phyloP scores from a whole-genome alignment of 2,329 filamentous ascomycete species.

The Pyrenochaeta sp. region DNA sequence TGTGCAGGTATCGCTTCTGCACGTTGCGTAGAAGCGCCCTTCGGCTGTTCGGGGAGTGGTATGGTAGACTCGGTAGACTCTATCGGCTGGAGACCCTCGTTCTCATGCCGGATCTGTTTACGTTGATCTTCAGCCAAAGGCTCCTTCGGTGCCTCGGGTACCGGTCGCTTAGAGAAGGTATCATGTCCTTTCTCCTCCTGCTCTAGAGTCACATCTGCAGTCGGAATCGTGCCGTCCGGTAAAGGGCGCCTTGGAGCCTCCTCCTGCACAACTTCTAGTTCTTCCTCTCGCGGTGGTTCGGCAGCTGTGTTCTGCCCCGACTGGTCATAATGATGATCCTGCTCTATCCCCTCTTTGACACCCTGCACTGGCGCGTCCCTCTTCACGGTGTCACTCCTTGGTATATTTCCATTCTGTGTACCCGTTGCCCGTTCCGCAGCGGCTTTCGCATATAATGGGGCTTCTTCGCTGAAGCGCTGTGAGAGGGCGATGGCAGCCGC shows the following conservation, averaged over 20 bases:
- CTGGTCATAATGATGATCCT: slow-evolving; percentile 61
- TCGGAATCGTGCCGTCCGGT: slow-evolving; percentile 62
- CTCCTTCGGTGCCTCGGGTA: slow-evolving; percentile 47
- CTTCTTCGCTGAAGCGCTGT: slow-evolving; percentile 64
- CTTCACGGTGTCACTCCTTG: slow-evolving; percentile 40
- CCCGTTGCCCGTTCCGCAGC: slow-evolving; percentile 30
- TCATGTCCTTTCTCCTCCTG: slow-evolving; percentile 44
- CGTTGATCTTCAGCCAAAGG: slow-evolving; percentile 42
- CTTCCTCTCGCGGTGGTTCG: slow-evolving; percentile 48
- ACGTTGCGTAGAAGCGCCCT: slow-evolving; percentile 51
- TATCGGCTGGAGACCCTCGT: slow-evolving; percentile 45
- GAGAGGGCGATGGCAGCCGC: slow-evolving; percentile 68
- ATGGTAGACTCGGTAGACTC: slow-evolving; percentile 54
- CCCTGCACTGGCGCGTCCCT: slow-evolving; percentile 22
- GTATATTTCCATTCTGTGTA: slow-evolving; percentile 35
- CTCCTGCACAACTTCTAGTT: slow-evolving; percentile 58
- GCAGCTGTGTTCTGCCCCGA: slow-evolving; percentile 53
- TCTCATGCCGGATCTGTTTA: slow-evolving; percentile 15
- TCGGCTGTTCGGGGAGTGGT: slow-evolving; percentile 43
- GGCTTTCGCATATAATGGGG: slow-evolving; percentile 44
- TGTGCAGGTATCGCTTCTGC: slow-evolving; percentile 64
- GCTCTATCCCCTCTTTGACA: slow-evolving; percentile 53
- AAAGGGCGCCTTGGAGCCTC: slow-evolving; percentile 54
- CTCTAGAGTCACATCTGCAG: slow-evolving; percentile 43
- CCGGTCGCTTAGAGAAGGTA: slow-evolving; percentile 41